These are phyloP conservation scores for Glaciozyma antarctica DNA, from an alignment of 768 basidiomycete genomes.

Conservation along the genomic window DNA sequence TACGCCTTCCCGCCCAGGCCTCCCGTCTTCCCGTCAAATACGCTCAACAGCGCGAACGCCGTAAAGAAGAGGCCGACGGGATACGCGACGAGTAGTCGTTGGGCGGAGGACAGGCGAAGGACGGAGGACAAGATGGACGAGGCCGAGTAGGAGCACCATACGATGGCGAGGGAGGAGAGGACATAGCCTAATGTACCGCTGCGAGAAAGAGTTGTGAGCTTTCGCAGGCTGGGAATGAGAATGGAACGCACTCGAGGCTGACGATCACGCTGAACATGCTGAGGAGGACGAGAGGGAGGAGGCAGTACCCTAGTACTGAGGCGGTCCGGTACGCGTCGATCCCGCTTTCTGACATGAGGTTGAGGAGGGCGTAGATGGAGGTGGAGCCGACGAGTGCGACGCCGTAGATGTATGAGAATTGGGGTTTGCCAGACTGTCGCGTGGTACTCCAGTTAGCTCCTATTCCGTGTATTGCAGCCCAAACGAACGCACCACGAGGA, in stretches of 20 bases:
- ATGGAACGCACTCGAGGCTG: slow-evolving; percentile 66
- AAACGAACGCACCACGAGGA: slow-evolving; percentile 65
- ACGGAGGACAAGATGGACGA: slow-evolving; percentile 93
- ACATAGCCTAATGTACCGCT: slow-evolving; percentile 80
- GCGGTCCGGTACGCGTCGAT: slow-evolving; percentile 88
- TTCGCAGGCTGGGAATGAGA: no score
- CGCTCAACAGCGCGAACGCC: slow-evolving; percentile 1
- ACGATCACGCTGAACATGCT: slow-evolving; percentile 78
- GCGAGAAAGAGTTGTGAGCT: slow-evolving; percentile 19
- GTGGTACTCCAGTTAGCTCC: background rate
- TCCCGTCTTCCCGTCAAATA: slow-evolving; percentile 10
- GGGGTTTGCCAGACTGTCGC: slow-evolving; percentile 85
- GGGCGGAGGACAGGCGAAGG: slow-evolving; percentile 88
- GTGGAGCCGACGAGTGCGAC: slow-evolving; percentile 88
- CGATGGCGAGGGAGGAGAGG: slow-evolving; percentile 66
- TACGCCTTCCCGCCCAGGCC: background rate
- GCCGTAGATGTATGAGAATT: slow-evolving; percentile 98
- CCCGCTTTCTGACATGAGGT: slow-evolving; percentile 88
- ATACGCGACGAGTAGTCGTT: slow-evolving; percentile 89
- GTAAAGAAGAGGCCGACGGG: slow-evolving; percentile 73
- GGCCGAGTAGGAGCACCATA: slow-evolving; percentile 96
- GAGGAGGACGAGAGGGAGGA: slow-evolving; percentile 92
- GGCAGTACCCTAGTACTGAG: slow-evolving; percentile 90
- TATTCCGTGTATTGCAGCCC: background rate
- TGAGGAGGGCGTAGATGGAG: slow-evolving; percentile 86